Percentiles rank a stretch among this genome's conserved stretches.
Conservation (phyloP, 192 early-diverging fungal species). For the Gryganskiella cystojenkinii region DNA sequence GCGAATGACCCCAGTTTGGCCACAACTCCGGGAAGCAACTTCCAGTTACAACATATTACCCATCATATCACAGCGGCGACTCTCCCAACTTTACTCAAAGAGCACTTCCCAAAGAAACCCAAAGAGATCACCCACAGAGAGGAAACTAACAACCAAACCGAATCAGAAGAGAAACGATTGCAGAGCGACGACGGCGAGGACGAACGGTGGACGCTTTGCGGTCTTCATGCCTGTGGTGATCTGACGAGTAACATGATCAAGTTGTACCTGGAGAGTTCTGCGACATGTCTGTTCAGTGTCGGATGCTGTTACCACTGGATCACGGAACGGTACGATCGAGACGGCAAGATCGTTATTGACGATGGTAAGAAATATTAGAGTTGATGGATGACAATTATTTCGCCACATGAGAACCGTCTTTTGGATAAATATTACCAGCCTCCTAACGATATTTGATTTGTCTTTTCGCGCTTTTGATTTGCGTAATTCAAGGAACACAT, state of each 20-base stretch:
- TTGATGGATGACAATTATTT: neutral
- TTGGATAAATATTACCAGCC: neutral
- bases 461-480: neutral
- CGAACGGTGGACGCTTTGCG: constrained; percentile 76
- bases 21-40: constrained; percentile 33
- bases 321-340: constrained; percentile 60
- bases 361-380: constrained; percentile 23
- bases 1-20: constrained; percentile 35
- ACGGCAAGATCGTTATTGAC: constrained; percentile 29
- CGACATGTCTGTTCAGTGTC: constrained; percentile 70
- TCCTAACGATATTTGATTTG: constrained; percentile 14
- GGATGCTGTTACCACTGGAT: constrained; percentile 92
- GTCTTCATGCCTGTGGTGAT: constrained; percentile 89
- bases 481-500: constrained; percentile 6
- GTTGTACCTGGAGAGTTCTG: constrained; percentile 67
- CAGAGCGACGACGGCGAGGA: constrained; percentile 12
- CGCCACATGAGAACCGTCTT: neutral
- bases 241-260: constrained; percentile 77
- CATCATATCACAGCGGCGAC: constrained; percentile 57
- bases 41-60: constrained; percentile 59
- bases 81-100: constrained; percentile 52
- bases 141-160: neutral
- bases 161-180: neutral
- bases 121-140: neutral
- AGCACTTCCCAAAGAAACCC: constrained; percentile 43